Evolutionary conservation across 805 yeast genomes (phyloP).

Genomic region (Alloascoidea hylecoeti): DNA sequence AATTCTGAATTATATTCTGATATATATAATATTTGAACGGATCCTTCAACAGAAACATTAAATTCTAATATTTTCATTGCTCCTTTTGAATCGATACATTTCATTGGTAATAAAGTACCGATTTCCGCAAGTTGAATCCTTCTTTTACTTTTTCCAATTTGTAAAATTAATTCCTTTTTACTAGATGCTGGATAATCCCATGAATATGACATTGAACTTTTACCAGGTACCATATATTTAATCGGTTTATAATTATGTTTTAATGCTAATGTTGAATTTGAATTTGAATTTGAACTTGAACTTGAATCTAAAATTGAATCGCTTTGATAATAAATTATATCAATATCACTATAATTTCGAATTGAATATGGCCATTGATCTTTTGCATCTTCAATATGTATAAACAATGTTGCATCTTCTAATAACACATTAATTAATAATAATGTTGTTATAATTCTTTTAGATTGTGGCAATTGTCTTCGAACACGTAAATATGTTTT

Average conservation of each 20-base stretch:
- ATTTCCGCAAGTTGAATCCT: constrained; percentile 82
- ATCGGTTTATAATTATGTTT: constrained; percentile 74
- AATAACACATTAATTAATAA: constrained; percentile 59
- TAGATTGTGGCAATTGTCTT: too few relatives aligned
- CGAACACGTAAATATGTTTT: constrained; percentile 64
- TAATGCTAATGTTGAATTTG: too few relatives aligned
- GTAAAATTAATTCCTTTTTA: constrained; percentile 64
- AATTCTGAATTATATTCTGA: constrained; percentile 67
- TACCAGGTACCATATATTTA: constrained; percentile 69
- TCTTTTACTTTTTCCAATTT: too few relatives aligned
- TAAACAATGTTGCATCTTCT: constrained; percentile 73
- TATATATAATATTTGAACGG: constrained; percentile 76
- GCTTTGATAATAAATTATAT: constrained; percentile 74
- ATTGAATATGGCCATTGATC: constrained; percentile 88
- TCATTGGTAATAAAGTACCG: constrained; percentile 81
- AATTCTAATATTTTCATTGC: constrained; percentile 54
- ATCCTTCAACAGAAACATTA: constrained; percentile 93
- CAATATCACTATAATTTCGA: constrained; percentile 75
- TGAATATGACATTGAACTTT: constrained; percentile 94
- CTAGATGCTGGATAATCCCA: constrained; percentile 95
- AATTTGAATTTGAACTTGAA: too few relatives aligned
- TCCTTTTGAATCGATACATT: constrained; percentile 31
- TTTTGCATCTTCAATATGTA: constrained; percentile 59
- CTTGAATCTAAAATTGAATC: too few relatives aligned
- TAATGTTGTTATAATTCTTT: too few relatives aligned